A percentile compares a stretch with the other conserved stretches of the same genome.
phyloP scores from a whole-genome alignment of 305 asterid genomes.

The Solanum hybrid region DNA sequence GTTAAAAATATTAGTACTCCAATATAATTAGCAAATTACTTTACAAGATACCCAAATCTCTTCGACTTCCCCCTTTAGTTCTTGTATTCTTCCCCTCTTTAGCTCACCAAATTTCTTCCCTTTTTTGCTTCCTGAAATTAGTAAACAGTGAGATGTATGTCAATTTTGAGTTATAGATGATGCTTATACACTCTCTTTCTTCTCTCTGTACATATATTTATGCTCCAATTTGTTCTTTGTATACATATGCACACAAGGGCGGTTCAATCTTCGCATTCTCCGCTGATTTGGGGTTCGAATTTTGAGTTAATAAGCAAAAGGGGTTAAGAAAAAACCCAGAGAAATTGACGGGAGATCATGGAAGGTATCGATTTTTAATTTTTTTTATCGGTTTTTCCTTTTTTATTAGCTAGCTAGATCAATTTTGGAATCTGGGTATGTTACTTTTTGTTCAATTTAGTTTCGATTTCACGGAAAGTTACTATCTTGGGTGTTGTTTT shows the following conservation, averaged over 20 bases:
- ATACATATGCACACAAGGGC: background rate
- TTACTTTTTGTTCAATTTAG: background rate
- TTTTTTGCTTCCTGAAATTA: background rate
- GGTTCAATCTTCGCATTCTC: background rate
- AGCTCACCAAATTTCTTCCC: background rate
- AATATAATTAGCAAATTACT: background rate
- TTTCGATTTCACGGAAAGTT: background rate
- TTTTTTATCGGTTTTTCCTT: background rate
- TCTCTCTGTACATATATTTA: background rate
- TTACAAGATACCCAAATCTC: background rate
- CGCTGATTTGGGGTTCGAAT: background rate
- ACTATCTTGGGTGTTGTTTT: background rate
- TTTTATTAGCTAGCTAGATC: background rate
- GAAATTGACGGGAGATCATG: background rate
- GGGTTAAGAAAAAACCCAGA: background rate
- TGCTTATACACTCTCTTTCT: background rate
- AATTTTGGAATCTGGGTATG: background rate
- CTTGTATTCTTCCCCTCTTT: background rate
- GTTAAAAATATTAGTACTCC: background rate
- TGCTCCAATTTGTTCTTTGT: background rate
- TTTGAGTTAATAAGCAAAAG: background rate
- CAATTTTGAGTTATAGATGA: background rate
- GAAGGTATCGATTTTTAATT: background rate
- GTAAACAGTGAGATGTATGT: background rate
- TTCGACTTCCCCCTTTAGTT: background rate